Conservation (phyloP, 2,329 filamentous ascomycete genomes). For the Penicillium sp. region DNA sequence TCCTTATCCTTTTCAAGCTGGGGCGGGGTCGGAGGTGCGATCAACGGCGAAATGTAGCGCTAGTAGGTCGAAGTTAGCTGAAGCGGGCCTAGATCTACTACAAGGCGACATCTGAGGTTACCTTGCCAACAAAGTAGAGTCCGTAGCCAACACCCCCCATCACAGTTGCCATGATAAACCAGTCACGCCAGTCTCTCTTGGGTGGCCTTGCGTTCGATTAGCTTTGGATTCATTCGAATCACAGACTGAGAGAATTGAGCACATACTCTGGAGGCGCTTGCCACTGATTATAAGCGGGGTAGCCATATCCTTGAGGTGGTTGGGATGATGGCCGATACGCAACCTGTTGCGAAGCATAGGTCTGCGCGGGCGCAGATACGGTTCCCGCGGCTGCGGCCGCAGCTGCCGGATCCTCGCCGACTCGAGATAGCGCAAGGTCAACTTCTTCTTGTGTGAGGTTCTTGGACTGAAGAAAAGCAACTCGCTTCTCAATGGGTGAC, state of each 20-base stretch:
- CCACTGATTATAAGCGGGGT: constrained; percentile 49
- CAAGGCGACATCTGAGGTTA: constrained; percentile 29
- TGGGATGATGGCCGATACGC: constrained; percentile 39
- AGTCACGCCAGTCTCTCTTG: constrained; percentile 91
- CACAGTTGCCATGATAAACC: constrained; percentile 99
- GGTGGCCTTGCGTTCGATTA: constrained; percentile 46
- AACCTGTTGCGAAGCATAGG: constrained; percentile 41
- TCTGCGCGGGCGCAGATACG: constrained; percentile 41
- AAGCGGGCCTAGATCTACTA: background rate
- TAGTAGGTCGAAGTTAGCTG: constrained; percentile 33
- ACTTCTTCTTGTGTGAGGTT: constrained; percentile 97
- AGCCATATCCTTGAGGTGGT: constrained; percentile 41
- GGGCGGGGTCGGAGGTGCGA: constrained; percentile 87
- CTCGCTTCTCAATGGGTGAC: constrained; percentile 84
- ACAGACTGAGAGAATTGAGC: background rate
- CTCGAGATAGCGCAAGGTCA: constrained; percentile 71
- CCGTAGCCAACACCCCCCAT: constrained; percentile 86
- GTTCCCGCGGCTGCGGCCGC: constrained; percentile 41
- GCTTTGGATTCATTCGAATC: background rate
- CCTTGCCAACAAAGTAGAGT: constrained; percentile 80
- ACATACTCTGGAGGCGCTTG: constrained; percentile 51
- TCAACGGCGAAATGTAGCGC: constrained; percentile 86
- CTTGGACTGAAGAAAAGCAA: constrained; percentile 91
- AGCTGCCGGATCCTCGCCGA: constrained; percentile 54
- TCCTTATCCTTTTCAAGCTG: constrained; percentile 93